A percentile compares a stretch with the other conserved stretches of the same genome.
Evolutionary conservation across 2,329 filamentous ascomycete species (phyloP).

Genomic region (Stemphylium vesicarium): DNA sequence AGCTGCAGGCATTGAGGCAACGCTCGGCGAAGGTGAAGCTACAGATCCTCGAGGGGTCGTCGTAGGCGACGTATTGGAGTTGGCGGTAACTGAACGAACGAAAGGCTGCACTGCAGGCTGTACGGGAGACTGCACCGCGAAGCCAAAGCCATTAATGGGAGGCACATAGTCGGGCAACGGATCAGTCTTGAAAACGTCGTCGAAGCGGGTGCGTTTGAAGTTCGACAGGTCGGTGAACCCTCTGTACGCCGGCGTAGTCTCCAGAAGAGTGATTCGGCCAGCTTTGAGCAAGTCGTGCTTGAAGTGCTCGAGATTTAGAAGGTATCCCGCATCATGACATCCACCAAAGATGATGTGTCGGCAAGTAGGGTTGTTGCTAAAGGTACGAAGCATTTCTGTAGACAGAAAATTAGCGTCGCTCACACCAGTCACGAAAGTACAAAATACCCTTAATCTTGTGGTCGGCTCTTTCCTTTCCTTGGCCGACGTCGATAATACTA

Average conservation of each 20-base stretch:
- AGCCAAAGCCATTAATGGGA: conserved; percentile 3
- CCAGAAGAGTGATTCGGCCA: conserved; percentile 53
- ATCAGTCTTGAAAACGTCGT: conserved; percentile 51
- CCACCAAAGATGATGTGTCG: conserved; percentile 57
- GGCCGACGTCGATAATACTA: conserved; percentile 57
- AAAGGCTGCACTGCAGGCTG: conserved; percentile 19
- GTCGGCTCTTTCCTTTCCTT: conserved; percentile 56
- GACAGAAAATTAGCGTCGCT: conserved; percentile 8
- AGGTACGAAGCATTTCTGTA: conserved; percentile 54
- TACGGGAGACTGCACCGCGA: conserved; percentile 11
- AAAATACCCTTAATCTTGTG: conserved; percentile 53
- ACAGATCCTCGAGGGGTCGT: conserved; percentile 19
- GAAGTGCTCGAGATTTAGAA: conserved; percentile 55
- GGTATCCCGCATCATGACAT: conserved; percentile 56
- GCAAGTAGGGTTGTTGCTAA: conserved; percentile 54
- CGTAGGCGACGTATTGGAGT: conserved; percentile 18
- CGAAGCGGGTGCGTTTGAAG: conserved; percentile 49
- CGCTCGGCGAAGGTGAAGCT: conserved; percentile 26
- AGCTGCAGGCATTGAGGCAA: conserved; percentile 25
- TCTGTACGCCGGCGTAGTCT: conserved; percentile 51
- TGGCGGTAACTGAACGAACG: conserved; percentile 22
- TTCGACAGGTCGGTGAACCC: conserved; percentile 52
- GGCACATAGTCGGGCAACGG: conserved; percentile 46
- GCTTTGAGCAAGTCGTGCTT: conserved; percentile 49
- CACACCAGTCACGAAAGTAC: background rate